Percentiles rank a stretch among this genome's conserved stretches.
Conservation (phyloP, 805 yeast species). For the Isabelozyma gotoi region DNA sequence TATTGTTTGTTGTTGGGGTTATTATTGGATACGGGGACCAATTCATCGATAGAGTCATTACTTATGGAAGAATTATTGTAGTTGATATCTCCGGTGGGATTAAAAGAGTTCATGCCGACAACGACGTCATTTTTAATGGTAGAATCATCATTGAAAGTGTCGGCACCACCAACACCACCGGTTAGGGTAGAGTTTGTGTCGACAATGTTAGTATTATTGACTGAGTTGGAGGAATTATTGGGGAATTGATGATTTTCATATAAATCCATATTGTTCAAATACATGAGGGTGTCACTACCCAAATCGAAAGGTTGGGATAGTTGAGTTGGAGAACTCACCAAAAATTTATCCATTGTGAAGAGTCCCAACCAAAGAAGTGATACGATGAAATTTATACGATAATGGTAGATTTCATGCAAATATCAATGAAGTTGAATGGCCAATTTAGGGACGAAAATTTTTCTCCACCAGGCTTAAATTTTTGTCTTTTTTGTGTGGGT, state of each 20-base stretch:
- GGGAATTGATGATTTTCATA: conserved; percentile 1
- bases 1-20: conserved; percentile 6
- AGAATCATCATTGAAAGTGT: background rate
- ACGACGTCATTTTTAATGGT: background rate
- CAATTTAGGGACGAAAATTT: no score
- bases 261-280: conserved; percentile 7
- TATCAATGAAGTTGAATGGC: no score
- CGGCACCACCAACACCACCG: background rate
- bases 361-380: no score
- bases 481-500: no score
- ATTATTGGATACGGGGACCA: conserved; percentile 18
- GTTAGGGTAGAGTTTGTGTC: background rate
- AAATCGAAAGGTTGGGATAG: conserved; percentile 30
- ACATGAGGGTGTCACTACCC: conserved; percentile 7
- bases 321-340: conserved; percentile 41
- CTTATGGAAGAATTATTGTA: background rate
- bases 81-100: background rate
- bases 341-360: conserved; percentile 33
- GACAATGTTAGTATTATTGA: background rate
- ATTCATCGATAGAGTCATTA: conserved; percentile 6
- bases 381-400: no score
- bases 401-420: no score
- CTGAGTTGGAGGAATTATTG: background rate
- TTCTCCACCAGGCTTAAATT: background rate
- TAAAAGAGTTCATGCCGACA: background rate